Evolutionary conservation across 2,329 filamentous ascomycete species (phyloP).

Genomic region (Aspergillus ochraceoroseus): DNA sequence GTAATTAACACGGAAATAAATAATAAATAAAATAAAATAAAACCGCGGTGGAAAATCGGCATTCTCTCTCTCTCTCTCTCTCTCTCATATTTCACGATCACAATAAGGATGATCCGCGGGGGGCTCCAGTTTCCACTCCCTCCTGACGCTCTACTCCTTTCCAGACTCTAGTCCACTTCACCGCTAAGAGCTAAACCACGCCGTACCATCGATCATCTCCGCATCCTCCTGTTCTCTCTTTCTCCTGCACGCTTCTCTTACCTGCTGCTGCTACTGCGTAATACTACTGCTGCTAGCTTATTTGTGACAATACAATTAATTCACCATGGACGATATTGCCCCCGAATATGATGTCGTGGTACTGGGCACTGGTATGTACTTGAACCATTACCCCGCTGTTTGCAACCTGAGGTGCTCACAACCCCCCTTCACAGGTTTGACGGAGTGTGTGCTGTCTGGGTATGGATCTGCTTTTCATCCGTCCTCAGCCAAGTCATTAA

Average conservation of each 20-base stretch:
- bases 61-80: no score
- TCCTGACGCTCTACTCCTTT: no score
- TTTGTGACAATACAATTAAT: conserved; percentile 11
- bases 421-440: conserved; percentile 64
- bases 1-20: no score
- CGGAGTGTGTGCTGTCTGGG: conserved; percentile 98
- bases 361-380: conserved; percentile 77
- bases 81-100: no score
- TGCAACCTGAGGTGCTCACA: conserved; percentile 30
- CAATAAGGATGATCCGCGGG: no score
- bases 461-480: conserved; percentile 46
- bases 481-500: conserved; percentile 14
- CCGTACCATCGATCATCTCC: conserved; percentile 20
- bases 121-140: no score
- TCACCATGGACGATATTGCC: conserved; percentile 91
- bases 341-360: conserved; percentile 99
- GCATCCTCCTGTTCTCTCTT: conserved; percentile 19
- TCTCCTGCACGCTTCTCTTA: conserved; percentile 16
- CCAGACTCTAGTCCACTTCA: conserved; percentile 12
- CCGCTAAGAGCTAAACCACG: no score
- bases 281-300: neutral
- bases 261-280: conserved; percentile 2
- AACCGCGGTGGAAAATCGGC: no score
- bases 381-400: conserved; percentile 33
- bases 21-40: no score